These are phyloP conservation scores for Berberis thunbergii DNA, from an alignment of 164 flowering plant species.

Conservation along the genomic window DNA sequence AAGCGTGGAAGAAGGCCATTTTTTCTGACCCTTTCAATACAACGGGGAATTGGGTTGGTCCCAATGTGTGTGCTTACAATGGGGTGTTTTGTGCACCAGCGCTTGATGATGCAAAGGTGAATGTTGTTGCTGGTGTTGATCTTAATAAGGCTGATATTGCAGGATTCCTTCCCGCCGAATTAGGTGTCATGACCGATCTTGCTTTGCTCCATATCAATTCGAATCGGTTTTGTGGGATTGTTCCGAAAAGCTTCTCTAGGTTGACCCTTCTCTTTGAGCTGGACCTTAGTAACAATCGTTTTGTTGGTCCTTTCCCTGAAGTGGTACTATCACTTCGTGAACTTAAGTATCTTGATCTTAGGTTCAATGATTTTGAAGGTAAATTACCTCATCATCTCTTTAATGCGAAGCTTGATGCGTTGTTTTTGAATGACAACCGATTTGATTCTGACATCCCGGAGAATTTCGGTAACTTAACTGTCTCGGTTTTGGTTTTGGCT, in stretches of 20 bases:
- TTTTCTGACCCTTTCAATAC: slow-evolving; percentile 59
- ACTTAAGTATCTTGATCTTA: slow-evolving; percentile 52
- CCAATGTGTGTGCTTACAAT: slow-evolving; percentile 55
- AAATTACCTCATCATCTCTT: slow-evolving; percentile 46
- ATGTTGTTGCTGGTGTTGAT: slow-evolving; percentile 70
- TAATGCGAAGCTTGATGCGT: slow-evolving; percentile 46
- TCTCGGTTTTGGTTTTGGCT: slow-evolving; percentile 3
- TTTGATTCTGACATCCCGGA: slow-evolving; percentile 52
- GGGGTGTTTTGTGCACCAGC: slow-evolving; percentile 67
- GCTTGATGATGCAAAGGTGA: slow-evolving; percentile 33
- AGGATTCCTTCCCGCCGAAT: slow-evolving; percentile 59
- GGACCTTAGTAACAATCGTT: slow-evolving; percentile 38
- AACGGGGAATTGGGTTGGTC: slow-evolving; percentile 60
- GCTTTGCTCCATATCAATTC: slow-evolving; percentile 67
- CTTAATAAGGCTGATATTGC: slow-evolving; percentile 69
- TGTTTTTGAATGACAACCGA: slow-evolving; percentile 68
- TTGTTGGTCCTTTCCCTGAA: slow-evolving; percentile 48
- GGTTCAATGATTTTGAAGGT: slow-evolving; percentile 78
- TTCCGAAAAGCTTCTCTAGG: slow-evolving; percentile 48
- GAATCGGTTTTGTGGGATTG: slow-evolving; percentile 67
- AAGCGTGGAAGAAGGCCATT: slow-evolving; percentile 62
- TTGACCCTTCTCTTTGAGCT: slow-evolving; percentile 41
- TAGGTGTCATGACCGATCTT: slow-evolving; percentile 61
- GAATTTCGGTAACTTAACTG: slow-evolving; percentile 12
- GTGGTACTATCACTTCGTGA: slow-evolving; percentile 37